Conservation (phyloP, 129 eudicot genomes). For the Artemisia annua region DNA sequence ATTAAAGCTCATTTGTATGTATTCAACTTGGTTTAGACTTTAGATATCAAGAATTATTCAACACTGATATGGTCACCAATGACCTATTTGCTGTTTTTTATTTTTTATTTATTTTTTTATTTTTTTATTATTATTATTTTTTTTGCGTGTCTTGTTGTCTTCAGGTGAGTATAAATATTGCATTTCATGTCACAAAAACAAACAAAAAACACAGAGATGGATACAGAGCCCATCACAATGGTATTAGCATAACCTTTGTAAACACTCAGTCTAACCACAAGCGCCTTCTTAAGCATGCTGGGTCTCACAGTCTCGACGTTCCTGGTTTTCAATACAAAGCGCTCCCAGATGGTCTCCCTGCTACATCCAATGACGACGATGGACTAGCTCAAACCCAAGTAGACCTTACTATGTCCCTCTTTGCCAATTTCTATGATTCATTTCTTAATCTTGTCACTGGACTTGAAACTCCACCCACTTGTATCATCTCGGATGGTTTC, state of each 20-base stretch:
- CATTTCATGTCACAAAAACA: not conserved
- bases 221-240: constrained; percentile 16
- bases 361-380: constrained; percentile 17
- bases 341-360: constrained; percentile 36
- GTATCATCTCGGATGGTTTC: constrained; percentile 32
- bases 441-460: constrained; percentile 22
- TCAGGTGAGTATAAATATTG: not conserved
- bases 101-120: too few relatives aligned
- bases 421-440: constrained; percentile 1
- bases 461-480: constrained; percentile 26
- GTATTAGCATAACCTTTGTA: constrained; percentile 35
- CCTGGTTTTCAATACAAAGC: constrained; percentile 38
- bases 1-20: too few relatives aligned
- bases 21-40: too few relatives aligned
- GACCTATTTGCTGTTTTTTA: too few relatives aligned
- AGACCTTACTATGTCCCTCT: constrained; percentile 6
- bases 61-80: too few relatives aligned
- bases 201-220: constrained; percentile 3
- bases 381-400: constrained; percentile 31
- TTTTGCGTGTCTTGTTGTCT: not conserved
- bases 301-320: constrained; percentile 9
- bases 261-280: constrained; percentile 38
- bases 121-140: too few relatives aligned
- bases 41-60: too few relatives aligned
- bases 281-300: constrained; percentile 25